These are phyloP conservation scores for Craterostigma plantagineum DNA, from an alignment of 257 asterid genomes.

Conservation along the genomic window DNA sequence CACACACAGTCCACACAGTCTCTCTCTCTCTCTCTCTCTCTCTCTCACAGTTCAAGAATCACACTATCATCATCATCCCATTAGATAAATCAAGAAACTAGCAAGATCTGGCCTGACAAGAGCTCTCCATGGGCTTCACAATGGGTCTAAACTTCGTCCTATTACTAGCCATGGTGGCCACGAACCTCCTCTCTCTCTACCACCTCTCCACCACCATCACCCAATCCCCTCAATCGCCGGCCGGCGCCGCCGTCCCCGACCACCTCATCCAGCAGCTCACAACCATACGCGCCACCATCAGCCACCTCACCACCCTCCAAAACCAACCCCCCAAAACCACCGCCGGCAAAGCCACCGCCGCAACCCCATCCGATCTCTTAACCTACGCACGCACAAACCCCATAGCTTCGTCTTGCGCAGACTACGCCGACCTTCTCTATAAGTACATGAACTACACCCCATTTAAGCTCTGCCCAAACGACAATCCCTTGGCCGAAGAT, in stretches of 20 bases:
- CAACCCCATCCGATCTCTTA: slow-evolving; percentile 77
- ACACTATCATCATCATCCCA: no score
- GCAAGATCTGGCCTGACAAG: no score
- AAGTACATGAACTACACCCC: slow-evolving; percentile 83
- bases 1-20: no score
- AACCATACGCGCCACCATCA: slow-evolving; percentile 92
- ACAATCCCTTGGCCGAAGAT: slow-evolving; percentile 44
- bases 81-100: no score
- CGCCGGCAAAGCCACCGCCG: slow-evolving; percentile 15
- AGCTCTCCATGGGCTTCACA: slow-evolving; percentile 44
- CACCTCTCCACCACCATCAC: slow-evolving; percentile 87
- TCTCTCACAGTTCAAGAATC: no score
- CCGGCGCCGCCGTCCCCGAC: slow-evolving; percentile 58
- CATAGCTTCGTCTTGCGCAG: slow-evolving; percentile 74
- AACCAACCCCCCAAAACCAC: slow-evolving; percentile 26
- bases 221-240: slow-evolving; percentile 22
- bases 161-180: slow-evolving; percentile 83
- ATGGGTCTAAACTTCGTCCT: slow-evolving; percentile 80
- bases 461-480: slow-evolving; percentile 56
- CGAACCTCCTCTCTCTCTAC: slow-evolving; percentile 91
- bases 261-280: slow-evolving; percentile 94
- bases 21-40: no score
- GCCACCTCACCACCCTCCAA: slow-evolving; percentile 74
- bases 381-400: slow-evolving; percentile 67
- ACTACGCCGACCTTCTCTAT: slow-evolving; percentile 62